These are phyloP conservation scores for Kwoniella pini DNA, from an alignment of 768 basidiomycete genomes.

Conservation along the genomic window DNA sequence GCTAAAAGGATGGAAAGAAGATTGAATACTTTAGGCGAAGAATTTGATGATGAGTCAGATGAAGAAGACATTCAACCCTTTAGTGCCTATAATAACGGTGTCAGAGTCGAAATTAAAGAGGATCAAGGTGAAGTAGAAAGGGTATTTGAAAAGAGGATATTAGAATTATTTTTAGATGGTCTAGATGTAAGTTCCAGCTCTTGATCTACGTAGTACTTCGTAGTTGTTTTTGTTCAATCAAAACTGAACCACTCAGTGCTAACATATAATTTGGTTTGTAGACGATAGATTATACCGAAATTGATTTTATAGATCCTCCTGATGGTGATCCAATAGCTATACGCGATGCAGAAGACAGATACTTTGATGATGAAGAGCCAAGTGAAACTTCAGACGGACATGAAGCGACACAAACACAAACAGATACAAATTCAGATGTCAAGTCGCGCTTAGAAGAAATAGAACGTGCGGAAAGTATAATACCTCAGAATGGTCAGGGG, in stretches of 20 bases:
- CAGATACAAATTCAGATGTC: too few relatives aligned
- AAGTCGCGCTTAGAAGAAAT: neutral
- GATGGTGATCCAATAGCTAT: slow-evolving; percentile 34
- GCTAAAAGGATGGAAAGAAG: slow-evolving; percentile 43
- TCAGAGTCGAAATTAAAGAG: slow-evolving; percentile 9
- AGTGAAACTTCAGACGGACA: slow-evolving; percentile 27
- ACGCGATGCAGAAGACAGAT: slow-evolving; percentile 46
- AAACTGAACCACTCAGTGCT: neutral
- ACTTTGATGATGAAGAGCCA: slow-evolving; percentile 49
- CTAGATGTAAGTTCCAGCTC: slow-evolving; percentile 52
- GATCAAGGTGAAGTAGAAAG: slow-evolving; percentile 42
- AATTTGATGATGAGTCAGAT: slow-evolving; percentile 69
- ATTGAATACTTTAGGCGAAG: slow-evolving; percentile 72
- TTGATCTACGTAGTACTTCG: slow-evolving; percentile 33
- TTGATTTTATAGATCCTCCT: slow-evolving; percentile 50
- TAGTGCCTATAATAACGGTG: too few relatives aligned
- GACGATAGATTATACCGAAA: slow-evolving; percentile 46
- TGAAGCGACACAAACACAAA: slow-evolving; percentile 9
- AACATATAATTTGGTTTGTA: slow-evolving; percentile 3
- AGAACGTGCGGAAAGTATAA: neutral
- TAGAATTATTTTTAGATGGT: slow-evolving; percentile 52
- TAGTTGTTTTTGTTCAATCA: too few relatives aligned
- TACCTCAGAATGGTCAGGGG: slow-evolving; percentile 25
- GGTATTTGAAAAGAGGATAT: slow-evolving; percentile 44
- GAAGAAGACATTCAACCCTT: too few relatives aligned